Base-by-base conservation (phyloP, 2,329 filamentous ascomycete genomes). In the Monilinia fructicola region DNA sequence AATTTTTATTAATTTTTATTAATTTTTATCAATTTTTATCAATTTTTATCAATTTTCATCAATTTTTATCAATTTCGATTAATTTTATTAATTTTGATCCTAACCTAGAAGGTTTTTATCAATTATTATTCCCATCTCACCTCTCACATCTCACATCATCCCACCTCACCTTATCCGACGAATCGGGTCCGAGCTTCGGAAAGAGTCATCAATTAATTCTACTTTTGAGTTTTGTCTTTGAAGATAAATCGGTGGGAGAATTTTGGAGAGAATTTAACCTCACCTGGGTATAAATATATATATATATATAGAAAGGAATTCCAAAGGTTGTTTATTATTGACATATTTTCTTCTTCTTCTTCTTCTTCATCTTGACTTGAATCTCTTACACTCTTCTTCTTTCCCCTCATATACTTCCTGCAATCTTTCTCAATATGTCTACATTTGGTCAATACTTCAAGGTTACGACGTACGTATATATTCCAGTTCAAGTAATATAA, bases 361-460 rank as follows among this genome's bases (percentile, higher is more conserved):
- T 38, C 35, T 38, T 38, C 35, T 38, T 26, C 42, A 56, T 59
- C 35, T 62, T 56, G 65, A 31, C 60, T 60, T 61, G 21, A 40
- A 21, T 26, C n/a, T 38, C 35, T n/a, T 18, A 40, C 16, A 42
- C 18, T 28, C 5, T 42, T 1, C 1, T 35, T 35, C 31, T 35
- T 7, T 35, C 9, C 31, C 4, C n/a, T n/a, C 31, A 35, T 35
- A 60, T 35, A 28, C 10, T 23, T 53, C n/a, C 28, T n/a, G n/a
- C n/a, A 11, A 23, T 38, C 14, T 23, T 40, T n/a, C 16, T 58
- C 71, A 70, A 68, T 9, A 95, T 95, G 91, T 97, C 93, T 74
- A 94, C 91, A 66, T 97, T 96, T 79, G 93, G 93, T 73, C 83
- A 89, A 61, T 84, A 88, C 78, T 95, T 95, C 80, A 85, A 85